Percentiles rank a stretch among this genome's conserved stretches.
These are phyloP conservation scores for Kwoniella shandongensis DNA, from an alignment of 768 basidiomycete species.

Conservation along the genomic window DNA sequence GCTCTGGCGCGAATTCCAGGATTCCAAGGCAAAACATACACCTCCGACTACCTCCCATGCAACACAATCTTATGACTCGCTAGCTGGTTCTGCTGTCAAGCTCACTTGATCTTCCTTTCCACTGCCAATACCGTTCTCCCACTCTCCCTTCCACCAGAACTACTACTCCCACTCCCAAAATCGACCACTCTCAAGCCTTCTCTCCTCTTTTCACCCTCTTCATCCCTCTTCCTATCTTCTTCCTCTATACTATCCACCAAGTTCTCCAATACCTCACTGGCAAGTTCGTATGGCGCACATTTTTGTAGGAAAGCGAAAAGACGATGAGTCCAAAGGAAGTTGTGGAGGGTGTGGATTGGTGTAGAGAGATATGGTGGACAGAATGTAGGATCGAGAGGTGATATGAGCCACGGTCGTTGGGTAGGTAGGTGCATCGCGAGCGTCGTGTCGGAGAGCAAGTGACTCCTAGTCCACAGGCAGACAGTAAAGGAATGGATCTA, in stretches of 20 bases:
- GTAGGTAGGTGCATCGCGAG: constrained; percentile 32
- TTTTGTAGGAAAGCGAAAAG: constrained; percentile 33
- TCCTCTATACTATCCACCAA: constrained; percentile 29
- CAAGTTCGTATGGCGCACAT: constrained; percentile 33
- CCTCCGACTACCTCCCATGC: too few species aligned
- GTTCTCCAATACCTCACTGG: constrained; percentile 32
- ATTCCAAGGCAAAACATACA: too few species aligned
- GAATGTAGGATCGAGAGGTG: constrained; percentile 44
- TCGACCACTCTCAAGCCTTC: constrained; percentile 37
- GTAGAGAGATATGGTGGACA: constrained; percentile 39
- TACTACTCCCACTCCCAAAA: too few species aligned
- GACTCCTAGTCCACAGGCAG: too few species aligned
- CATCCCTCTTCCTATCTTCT: constrained; percentile 4
- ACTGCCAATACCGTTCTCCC: constrained; percentile 46
- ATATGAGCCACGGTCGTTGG: constrained; percentile 37
- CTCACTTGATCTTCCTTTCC: constrained; percentile 49
- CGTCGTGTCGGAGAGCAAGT: not conserved
- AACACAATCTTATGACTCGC: too few species aligned
- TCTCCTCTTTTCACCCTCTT: not conserved
- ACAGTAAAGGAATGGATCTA: too few species aligned
- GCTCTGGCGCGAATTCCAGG: too few species aligned
- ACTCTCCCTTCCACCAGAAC: constrained; percentile 24
- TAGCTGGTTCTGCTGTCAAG: too few species aligned
- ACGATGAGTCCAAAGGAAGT: constrained; percentile 40
- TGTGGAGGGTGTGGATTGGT: constrained; percentile 40